phyloP scores from a whole-genome alignment of 352 stramenopile genomes.

The Globisporangium takayamanum region DNA sequence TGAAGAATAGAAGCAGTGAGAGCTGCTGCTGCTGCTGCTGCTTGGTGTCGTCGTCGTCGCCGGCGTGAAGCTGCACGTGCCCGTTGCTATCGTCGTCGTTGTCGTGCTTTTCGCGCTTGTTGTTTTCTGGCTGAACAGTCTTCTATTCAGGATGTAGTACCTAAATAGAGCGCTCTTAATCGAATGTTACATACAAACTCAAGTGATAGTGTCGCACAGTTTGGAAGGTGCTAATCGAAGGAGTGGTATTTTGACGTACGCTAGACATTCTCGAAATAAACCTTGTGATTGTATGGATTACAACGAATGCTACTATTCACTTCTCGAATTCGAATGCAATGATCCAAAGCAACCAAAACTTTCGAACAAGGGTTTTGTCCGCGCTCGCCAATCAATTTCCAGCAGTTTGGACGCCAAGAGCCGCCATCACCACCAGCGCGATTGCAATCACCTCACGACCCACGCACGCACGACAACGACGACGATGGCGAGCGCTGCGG shows the following conservation, averaged over 20 bases:
- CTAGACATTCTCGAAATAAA: neutral
- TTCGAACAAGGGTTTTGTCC: too few species aligned
- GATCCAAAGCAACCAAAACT: too few species aligned
- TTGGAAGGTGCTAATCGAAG: too few species aligned
- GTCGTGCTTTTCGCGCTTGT: neutral
- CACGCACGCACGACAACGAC: neutral
- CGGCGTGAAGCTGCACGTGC: neutral
- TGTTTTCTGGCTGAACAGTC: neutral
- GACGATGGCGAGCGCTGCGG: constrained; percentile 47
- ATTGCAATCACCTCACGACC: neutral
- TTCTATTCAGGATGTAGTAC: neutral
- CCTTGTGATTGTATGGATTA: neutral
- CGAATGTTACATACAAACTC: neutral
- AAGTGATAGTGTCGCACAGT: neutral
- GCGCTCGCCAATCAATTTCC: constrained; percentile 11
- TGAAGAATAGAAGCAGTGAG: too few species aligned
- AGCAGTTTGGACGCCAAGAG: constrained; percentile 19
- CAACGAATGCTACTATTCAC: too few species aligned
- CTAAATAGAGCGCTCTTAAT: too few species aligned
- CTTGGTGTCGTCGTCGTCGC: neutral
- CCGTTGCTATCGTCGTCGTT: neutral
- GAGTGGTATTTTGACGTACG: neutral
- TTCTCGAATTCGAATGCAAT: too few species aligned
- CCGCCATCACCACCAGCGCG: neutral
- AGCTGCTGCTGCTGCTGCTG: neutral